A percentile compares a stretch with the other conserved stretches of the same genome.
These are phyloP conservation scores for Russula vinacea DNA, from an alignment of 768 basidiomycete species.

Conservation along the genomic window DNA sequence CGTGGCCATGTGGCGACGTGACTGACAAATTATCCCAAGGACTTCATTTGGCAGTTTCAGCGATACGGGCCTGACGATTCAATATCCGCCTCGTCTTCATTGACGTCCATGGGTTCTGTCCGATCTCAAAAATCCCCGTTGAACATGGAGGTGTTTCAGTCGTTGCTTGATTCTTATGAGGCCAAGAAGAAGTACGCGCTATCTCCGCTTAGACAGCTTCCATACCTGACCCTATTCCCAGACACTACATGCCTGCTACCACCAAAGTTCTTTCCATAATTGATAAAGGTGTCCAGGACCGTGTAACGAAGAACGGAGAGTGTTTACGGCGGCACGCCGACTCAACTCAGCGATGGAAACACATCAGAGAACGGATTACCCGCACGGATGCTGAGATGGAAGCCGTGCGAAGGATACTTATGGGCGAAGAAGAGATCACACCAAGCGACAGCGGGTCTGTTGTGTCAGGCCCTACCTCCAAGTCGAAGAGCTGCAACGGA, in stretches of 20 bases:
- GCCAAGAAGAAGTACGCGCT: slow-evolving; percentile 79
- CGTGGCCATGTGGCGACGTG: neutral
- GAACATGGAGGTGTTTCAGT: slow-evolving; percentile 60
- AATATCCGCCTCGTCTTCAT: slow-evolving; percentile 41
- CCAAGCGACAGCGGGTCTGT: slow-evolving; percentile 72
- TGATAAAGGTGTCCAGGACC: slow-evolving; percentile 88
- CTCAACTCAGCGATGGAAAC: slow-evolving; percentile 82
- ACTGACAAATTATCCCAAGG: slow-evolving; percentile 43
- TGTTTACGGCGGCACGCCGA: slow-evolving; percentile 87
- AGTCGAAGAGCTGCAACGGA: slow-evolving; percentile 50
- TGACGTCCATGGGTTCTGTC: slow-evolving; percentile 39
- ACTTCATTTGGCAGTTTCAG: slow-evolving; percentile 84
- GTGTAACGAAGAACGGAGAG: slow-evolving; percentile 96
- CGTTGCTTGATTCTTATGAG: slow-evolving; percentile 71
- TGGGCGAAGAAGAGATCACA: slow-evolving; percentile 49
- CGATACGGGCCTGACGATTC: slow-evolving; percentile 50
- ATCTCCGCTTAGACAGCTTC: slow-evolving; percentile 9
- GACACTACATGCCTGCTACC: slow-evolving; percentile 93
- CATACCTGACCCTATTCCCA: slow-evolving; percentile 36
- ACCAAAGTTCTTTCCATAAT: slow-evolving; percentile 90
- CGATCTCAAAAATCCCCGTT: slow-evolving; percentile 51
- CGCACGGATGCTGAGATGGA: slow-evolving; percentile 85
- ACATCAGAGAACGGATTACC: slow-evolving; percentile 71
- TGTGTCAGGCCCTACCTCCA: slow-evolving; percentile 49
- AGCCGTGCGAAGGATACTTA: slow-evolving; percentile 51